Conservation (phyloP, 2,329 filamentous ascomycete genomes). For the Aureobasidium mangrovei region DNA sequence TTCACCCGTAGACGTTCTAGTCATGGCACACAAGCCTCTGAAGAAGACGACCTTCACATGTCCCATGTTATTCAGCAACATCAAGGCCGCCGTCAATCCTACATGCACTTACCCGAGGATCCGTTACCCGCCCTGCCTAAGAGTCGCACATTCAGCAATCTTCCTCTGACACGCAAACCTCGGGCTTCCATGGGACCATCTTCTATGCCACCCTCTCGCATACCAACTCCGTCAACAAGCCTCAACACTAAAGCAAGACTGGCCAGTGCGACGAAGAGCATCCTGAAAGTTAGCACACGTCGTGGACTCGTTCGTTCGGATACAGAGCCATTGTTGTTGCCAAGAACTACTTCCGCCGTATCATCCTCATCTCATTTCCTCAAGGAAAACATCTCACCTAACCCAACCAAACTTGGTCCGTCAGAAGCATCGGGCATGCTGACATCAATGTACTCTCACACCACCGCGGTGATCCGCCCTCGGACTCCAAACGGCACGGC, state of each 20-base stretch:
- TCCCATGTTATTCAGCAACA: not conserved
- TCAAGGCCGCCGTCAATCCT: constrained; percentile 23
- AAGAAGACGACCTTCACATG: constrained; percentile 13
- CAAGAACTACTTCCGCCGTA: constrained; percentile 14
- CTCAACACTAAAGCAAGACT: constrained; percentile 8
- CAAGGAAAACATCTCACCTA: constrained; percentile 28
- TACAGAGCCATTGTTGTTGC: constrained; percentile 26
- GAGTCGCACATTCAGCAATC: constrained; percentile 29
- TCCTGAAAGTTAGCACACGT: constrained; percentile 6
- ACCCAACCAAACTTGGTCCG: constrained; percentile 18
- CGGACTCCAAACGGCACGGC: not conserved
- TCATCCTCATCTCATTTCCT: constrained; percentile 20
- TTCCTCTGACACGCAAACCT: constrained; percentile 22
- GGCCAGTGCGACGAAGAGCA: constrained; percentile 13
- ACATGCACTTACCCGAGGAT: constrained; percentile 26
- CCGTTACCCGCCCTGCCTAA: constrained; percentile 26
- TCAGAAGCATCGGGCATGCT: not conserved
- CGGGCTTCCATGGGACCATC: not conserved
- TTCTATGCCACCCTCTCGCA: not conserved
- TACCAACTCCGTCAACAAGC: constrained; percentile 8
- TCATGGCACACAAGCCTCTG: constrained; percentile 6
- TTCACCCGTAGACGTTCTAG: constrained; percentile 27
- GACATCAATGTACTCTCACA: not conserved
- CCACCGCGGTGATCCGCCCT: not conserved
- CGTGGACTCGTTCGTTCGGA: constrained; percentile 23